Evolutionary conservation across 2,329 filamentous ascomycete genomes (phyloP).

Genomic region (Tolypocladium endophyticum): DNA sequence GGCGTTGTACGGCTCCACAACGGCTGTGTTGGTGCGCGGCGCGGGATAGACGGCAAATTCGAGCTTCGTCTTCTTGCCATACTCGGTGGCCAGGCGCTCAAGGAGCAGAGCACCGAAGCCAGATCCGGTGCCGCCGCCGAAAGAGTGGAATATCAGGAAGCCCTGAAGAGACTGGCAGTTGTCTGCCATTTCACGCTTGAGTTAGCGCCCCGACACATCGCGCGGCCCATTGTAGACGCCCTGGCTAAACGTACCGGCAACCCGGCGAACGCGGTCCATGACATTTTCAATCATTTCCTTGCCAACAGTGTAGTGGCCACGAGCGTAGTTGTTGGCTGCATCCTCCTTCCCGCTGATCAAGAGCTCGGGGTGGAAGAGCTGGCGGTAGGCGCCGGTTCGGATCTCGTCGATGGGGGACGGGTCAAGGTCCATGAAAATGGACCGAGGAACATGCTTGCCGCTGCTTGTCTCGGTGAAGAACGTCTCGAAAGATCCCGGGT

Average conservation of each 20-base stretch:
- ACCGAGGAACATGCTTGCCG: slow-evolving; percentile 63
- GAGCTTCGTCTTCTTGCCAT: slow-evolving; percentile 68
- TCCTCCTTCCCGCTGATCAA: slow-evolving; percentile 67
- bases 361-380: slow-evolving; percentile 63
- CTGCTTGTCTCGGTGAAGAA: slow-evolving; percentile 65
- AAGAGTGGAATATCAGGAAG: slow-evolving; percentile 67
- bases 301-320: slow-evolving; percentile 66
- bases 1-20: slow-evolving; percentile 66
- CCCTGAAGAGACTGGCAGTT: slow-evolving; percentile 65
- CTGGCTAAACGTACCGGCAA: slow-evolving; percentile 42
- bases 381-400: slow-evolving; percentile 55
- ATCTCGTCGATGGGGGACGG: slow-evolving; percentile 67
- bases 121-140: slow-evolving; percentile 62
- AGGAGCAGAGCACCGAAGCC: slow-evolving; percentile 63
- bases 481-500: slow-evolving; percentile 58
- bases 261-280: slow-evolving; percentile 59
- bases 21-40: slow-evolving; percentile 57
- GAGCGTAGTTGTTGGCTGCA: slow-evolving; percentile 68
- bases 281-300: slow-evolving; percentile 66
- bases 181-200: slow-evolving; percentile 30
- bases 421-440: slow-evolving; percentile 64
- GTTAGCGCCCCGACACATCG: slow-evolving; percentile 2
- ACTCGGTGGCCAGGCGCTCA: slow-evolving; percentile 63
- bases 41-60: slow-evolving; percentile 65
- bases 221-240: neutral